Evolutionary conservation across 1,139 yeast species (phyloP), one percentile per base, ranked within the genome.

Genomic region (Blastobotrys arbuscula): DNA sequence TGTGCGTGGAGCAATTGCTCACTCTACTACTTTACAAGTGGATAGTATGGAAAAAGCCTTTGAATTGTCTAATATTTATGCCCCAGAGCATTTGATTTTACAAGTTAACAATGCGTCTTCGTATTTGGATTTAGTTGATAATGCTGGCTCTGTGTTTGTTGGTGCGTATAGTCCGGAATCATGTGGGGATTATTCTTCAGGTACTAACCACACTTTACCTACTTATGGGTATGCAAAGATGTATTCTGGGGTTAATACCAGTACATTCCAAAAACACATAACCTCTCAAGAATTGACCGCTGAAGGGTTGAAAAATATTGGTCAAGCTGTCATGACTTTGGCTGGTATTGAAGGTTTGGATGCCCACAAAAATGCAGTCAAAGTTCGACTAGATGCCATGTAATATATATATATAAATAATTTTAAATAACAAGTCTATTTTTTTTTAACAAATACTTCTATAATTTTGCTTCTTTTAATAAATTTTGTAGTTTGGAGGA

Each of bases 341-440:
- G 98, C 99, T n/a, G 89, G 81, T 43, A 94, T 89, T 41, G 98
- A 92, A 71, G 98, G 99, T 1, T 77, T 92, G 53, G 97, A 90
- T 67, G 98, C 92, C 12, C 98, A 92, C 73, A 81, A 97, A 69
- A 86, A 89, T 64, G 98, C 98, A 9, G 96, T 90, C 45, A 88
- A 88, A 67, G 83, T 92, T 40, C 81, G 98, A 74, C 81, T 90
- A 85, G 88, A 83, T 55, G 21, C 39, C 3, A 36, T 36, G 39
- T 36, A 36, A 37, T 12, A 19, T 33, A 38, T 47, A 49, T 12
- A 6, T 39, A 24, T 26, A 6, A 26, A 39, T 6, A 36, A 6
- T 16, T 21, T 20, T 21, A 23, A n/a, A 53, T 41, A 35, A 46
- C 46, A 24, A 45, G 15, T 28, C 20, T 5, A 26, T n/a, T n/a